Evolutionary conservation across 108 stramenopile species (phyloP), one percentile per base, ranked within the genome.

Genomic region (Bacterosira constricta): DNA sequence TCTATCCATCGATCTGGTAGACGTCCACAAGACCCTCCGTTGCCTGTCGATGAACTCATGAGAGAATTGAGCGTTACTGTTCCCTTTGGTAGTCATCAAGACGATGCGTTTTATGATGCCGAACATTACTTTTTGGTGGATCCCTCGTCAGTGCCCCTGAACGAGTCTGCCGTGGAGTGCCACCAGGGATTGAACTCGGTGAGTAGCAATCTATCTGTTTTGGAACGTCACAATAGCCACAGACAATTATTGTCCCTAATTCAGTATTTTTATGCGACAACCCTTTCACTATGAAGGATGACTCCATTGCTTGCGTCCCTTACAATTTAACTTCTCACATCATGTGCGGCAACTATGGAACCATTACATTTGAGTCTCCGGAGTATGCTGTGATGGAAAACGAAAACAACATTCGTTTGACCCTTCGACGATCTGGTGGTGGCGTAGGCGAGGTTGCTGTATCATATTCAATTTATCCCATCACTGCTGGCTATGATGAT

Each of bases 1-100:
- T 88, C 87, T 6, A 86, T 90, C 23, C 88, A 85, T 15, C 83
- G 92, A 13, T 85, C 84, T 27, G 92, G 92, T 2, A 50, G 67
- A 50, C 79, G 92, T 18, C 52, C 30, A 11, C 50, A 46, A 27
- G 92, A 93, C 67, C 87, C 86, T 8, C 56, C 74, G 1, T 66
- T 93, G 10, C 92, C 92, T 0, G 45, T 79, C n/a, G 92, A 93
- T 53, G 92, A 93, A 60, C 17, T 73, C 17, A 64, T 36, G 25
- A 83, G 92, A 39, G 86, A 91, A 49, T 68, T 93, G 13, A 74
- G 84, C 49, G 60, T 81, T 13, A 69, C 73, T 9, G 67, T 93
- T 21, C 88, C 90, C n/a, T 94, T 91, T 60, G 89, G 89, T 12
- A 88, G 85, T 26, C 52, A 68, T 15, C 77, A 77, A 25, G 78